These are phyloP conservation scores for Leishmania mexicana DNA, from an alignment of 208 protist genomes.

Conservation along the genomic window DNA sequence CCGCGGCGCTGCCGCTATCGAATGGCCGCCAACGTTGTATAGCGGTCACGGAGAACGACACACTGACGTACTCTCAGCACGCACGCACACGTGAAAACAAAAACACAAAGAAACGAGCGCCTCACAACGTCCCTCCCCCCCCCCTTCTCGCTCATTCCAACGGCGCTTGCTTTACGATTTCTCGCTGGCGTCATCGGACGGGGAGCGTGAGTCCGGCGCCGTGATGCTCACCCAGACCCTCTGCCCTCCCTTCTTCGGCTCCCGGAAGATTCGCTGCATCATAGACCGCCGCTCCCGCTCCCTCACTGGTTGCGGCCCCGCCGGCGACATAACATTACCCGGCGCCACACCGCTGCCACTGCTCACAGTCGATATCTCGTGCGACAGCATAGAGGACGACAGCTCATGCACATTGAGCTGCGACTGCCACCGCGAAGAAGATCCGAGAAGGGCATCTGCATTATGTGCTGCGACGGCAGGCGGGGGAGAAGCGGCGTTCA, in stretches of 20 bases:
- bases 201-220: background rate
- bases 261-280: slow-evolving; percentile 16
- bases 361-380: background rate
- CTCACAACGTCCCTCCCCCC: background rate
- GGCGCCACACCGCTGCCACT: background rate
- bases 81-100: background rate
- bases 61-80: background rate
- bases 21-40: background rate
- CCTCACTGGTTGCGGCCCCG: background rate
- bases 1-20: background rate
- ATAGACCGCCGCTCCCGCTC: slow-evolving; percentile 3
- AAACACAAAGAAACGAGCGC: background rate
- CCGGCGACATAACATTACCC: background rate
- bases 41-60: background rate
- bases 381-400: background rate
- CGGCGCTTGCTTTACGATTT: background rate
- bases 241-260: slow-evolving; percentile 3
- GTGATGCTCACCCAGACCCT: slow-evolving; percentile 12
- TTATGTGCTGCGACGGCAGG: background rate
- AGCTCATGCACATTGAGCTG: background rate
- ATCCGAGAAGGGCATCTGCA: background rate
- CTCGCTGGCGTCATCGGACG: background rate
- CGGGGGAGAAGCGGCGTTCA: background rate
- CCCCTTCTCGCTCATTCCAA: background rate
- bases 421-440: background rate